Evolutionary conservation across 192 early-diverging fungal species (phyloP), one percentile per base, ranked within the genome.

Genomic region (Coemansia sp.): DNA sequence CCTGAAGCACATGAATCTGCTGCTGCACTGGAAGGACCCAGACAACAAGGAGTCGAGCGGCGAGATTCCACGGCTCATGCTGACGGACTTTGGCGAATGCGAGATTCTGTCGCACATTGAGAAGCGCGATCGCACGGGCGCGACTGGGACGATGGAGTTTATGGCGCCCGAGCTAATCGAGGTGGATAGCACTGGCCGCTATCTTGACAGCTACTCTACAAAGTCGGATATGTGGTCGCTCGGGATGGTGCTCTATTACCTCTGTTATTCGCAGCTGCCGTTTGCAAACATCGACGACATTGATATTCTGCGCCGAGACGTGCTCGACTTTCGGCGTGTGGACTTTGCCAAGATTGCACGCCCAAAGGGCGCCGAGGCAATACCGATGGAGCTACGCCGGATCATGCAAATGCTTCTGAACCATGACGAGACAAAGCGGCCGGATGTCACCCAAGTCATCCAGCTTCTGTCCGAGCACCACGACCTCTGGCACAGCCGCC

Each of bases 21-120:
- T 98, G 24, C 71, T 98, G 25, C 89, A 88, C 21, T 97, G 86
- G 69, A 60, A 71, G 19, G 64, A 73, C 49, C 69, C 66, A 1
- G 52, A 47, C 47, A 60, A 67, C 53, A 67, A 50, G 31, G 76
- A 73, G 14, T 35, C 62, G 3, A 58, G 51, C 22, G 66, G 58
- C 60, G 71, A 60, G 64, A 80, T 77, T 19, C 95, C 95, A 1
- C 81, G 89, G 12, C 80, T 98, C 5, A 71, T 98, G 56, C 87
- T 98, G 43, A 93, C 93, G 0, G 96, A 98, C 80, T 98, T 98
- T 84, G 96, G 96, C 59, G 96, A 98, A 64, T 98, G 96, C 78
- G 96, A 96, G 69, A 80, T 93, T 18, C 54, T 93, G 29, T 87
- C 87, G 27, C 87, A 90, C 12, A 32, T 80, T 3, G 71, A 84